Percentiles rank a stretch among this genome's conserved stretches.
Conservation (phyloP, 2,329 filamentous ascomycete genomes). For the Paecilomyces formosus region DNA sequence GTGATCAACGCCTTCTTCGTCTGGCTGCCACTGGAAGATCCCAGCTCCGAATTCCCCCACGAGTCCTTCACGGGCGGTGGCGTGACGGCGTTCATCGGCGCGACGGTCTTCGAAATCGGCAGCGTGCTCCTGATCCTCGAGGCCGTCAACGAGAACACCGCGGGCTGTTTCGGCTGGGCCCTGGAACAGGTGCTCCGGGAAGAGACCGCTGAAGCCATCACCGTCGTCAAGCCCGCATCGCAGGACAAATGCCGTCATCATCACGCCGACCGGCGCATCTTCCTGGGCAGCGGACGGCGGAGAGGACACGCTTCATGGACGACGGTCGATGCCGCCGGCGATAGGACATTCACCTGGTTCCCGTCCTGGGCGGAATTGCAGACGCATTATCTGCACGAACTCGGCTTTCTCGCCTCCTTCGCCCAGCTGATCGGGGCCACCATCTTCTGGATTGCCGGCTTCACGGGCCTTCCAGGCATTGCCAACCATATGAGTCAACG, state of each 20-base stretch:
- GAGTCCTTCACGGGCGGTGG: constrained; percentile 52
- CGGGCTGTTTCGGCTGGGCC: constrained; percentile 63
- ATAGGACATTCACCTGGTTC: constrained; percentile 50
- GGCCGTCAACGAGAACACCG: constrained; percentile 59
- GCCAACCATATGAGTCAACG: constrained; percentile 42
- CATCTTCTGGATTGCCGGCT: constrained; percentile 58
- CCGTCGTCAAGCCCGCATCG: constrained; percentile 8
- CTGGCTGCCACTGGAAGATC: constrained; percentile 51
- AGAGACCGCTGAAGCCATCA: constrained; percentile 5
- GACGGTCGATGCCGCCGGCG: constrained; percentile 5
- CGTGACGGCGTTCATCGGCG: constrained; percentile 59
- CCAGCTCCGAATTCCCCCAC: constrained; percentile 46
- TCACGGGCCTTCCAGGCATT: constrained; percentile 54
- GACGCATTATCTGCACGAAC: constrained; percentile 53
- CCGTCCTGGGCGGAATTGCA: constrained; percentile 50
- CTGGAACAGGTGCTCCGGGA: constrained; percentile 45
- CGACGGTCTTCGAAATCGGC: constrained; percentile 59
- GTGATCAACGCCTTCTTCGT: constrained; percentile 57
- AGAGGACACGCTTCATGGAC: not conserved
- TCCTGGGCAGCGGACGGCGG: constrained; percentile 24
- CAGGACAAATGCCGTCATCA: constrained; percentile 32
- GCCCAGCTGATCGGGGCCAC: constrained; percentile 52
- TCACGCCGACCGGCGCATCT: constrained; percentile 31
- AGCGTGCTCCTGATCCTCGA: constrained; percentile 58
- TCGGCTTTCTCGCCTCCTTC: constrained; percentile 56